Base-by-base conservation (phyloP, 1,284 basidiomycete genomes). In the Volvariella surrecta region DNA sequence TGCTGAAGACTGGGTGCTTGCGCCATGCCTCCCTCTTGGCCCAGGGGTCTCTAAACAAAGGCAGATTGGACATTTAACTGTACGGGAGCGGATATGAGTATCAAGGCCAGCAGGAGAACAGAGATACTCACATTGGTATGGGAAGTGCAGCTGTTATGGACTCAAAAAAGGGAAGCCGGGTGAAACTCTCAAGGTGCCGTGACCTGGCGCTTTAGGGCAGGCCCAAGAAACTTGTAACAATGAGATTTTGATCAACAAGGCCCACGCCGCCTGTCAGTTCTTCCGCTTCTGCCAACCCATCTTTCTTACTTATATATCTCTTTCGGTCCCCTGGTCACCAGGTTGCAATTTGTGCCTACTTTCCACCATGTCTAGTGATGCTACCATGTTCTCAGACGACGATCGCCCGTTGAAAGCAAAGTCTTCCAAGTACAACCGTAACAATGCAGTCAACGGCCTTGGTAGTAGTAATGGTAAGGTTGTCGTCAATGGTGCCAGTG, bases 1-100 rank as follows among this genome's bases (percentile, higher is more conserved):
- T 89, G 47, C 79, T 75, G 71, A 96, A 96, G 53, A 94, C 78
- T 35, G 88, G 82, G 58, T 80, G 80, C 64, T 84, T 92, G 56
- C 92, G 76, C 92, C 92, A 97, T 42, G 91, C 89, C 59, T 97
- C 92, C 49, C 83, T 73, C 67, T 89, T 91, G 17, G 89, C 89
- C 93, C 92, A 96, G 43, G 92, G 90, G 62, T 97, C 92, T 62
- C 89, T 81, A 61, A 83, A 94, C 44, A 91, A 66, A 35, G 83
- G 84, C 39, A 70, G 70, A 50, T 73, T 73, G 32, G 74, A 54
- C 79, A 82, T 83, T 52, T 6, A 11, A 10, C 10, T 30, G 7
- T 39, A 24, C 43, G 4, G 44, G 38, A 39, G 21, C 17, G 34
- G 32, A 37, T n/a, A 35, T 35, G 34, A 19, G 7, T 35, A 8